Base-by-base conservation (phyloP, 208 protist species). In the Acanthamoeba sp. region DNA sequence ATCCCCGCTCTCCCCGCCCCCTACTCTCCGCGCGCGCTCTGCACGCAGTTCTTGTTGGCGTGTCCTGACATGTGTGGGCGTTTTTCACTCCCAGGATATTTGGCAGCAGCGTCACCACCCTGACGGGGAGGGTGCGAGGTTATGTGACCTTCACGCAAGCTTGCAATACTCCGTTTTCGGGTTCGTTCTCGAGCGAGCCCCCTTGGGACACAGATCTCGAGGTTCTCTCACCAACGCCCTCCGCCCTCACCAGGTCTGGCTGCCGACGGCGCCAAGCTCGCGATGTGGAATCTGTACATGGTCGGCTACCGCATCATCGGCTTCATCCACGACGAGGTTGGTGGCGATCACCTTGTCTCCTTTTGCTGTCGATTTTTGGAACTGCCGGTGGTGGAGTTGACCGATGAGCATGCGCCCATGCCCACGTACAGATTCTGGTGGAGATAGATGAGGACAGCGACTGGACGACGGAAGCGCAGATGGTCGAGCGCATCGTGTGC, bases 81-180 rank as follows among this genome's bases (percentile, higher is more conserved):
- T 12, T 4, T 36, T 9, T 1, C 45, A 38, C n/a, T 16, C 20
- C 4, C 80, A 59, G 45, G 24, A 52, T 91, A 18, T 91, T 91
- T 38, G 55, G 85, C 5, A 40, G 57, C 38, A 52, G 38, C 16
- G 85, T 91, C 34, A n/a, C 42, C 2, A 91, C 85, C 0, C 85
- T 91, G n/a, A 91, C 85, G 1, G 85, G 85, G 36, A 0, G 85
- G 20, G 59, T 91, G 24, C 85, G 85, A 16, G 85, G 85, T 22
- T 73, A n/a, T 18, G 85, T 91, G 24, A 91, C 32, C 85, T 91
- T 91, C 57, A 91, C 85, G 14, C 85, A 91, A 38, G 85, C 85
- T 5, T 73, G 85, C 57, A 91, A 91, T 36, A 91, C 85, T 22
- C 85, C 85, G 16, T 91, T 82, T n/a, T 88, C 80, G 14, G 66